Percentiles rank a stretch among this genome's conserved stretches.
phyloP scores from a whole-genome alignment of 345 rosid genomes.

The Corchorus olitorius region DNA sequence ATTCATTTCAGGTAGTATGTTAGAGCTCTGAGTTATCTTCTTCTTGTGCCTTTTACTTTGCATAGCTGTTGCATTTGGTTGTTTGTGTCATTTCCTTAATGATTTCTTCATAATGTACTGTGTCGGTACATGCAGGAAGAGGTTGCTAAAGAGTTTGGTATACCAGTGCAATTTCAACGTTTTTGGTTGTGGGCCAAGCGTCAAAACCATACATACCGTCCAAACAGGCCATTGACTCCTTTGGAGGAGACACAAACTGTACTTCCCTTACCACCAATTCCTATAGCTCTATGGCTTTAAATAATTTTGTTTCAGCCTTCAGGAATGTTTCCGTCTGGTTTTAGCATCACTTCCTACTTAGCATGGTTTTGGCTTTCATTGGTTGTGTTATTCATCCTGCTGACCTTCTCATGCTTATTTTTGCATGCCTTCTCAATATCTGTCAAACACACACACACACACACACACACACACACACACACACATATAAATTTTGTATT shows the following conservation, averaged over 20 bases:
- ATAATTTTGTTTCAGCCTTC: not conserved
- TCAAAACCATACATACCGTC: slow-evolving; percentile 92
- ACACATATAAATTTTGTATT: not conserved
- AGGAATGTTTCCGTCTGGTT: not conserved
- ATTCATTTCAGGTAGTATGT: not conserved
- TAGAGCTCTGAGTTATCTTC: not conserved
- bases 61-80: not conserved
- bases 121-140: slow-evolving; percentile 62
- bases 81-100: not conserved
- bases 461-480: too few species aligned
- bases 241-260: slow-evolving; percentile 83
- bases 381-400: not conserved
- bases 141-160: slow-evolving; percentile 87
- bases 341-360: not conserved
- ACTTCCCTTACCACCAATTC: slow-evolving; percentile 20
- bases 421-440: not conserved
- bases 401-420: not conserved
- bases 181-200: slow-evolving; percentile 99
- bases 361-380: slow-evolving; percentile 5
- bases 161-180: slow-evolving; percentile 81
- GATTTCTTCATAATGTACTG: slow-evolving; percentile 8
- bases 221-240: slow-evolving; percentile 73
- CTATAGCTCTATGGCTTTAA: not conserved
- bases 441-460: not conserved
- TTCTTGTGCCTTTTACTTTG: not conserved